Evolutionary conservation across 177 flowering plant species (phyloP).

Genomic region (Tripterygium wilfordii): DNA sequence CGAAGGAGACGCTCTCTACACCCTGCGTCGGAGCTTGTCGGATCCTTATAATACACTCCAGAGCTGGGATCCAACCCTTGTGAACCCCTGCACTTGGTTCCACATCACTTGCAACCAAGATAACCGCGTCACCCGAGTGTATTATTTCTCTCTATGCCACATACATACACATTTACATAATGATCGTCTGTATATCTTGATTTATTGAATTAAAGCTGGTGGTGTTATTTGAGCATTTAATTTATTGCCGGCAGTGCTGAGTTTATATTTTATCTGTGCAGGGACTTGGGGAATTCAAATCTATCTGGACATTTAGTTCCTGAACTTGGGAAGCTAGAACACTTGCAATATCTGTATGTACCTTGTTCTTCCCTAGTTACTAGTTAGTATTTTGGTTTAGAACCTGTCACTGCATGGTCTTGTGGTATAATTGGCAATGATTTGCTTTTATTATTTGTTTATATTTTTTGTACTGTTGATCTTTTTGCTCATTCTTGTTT

Average conservation of each 20-base stretch:
- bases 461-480: background rate
- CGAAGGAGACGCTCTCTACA: conserved; percentile 52
- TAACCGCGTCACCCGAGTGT: conserved; percentile 80
- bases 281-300: conserved; percentile 85
- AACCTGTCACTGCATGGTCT: background rate
- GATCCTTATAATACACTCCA: conserved; percentile 78
- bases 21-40: conserved; percentile 37
- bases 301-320: conserved; percentile 82
- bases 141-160: conserved; percentile 6
- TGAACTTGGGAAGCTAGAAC: conserved; percentile 84
- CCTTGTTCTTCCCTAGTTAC: conserved; percentile 7
- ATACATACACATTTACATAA: too few species aligned
- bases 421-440: background rate
- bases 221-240: background rate
- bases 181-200: too few species aligned
- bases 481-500: conserved; percentile 3
- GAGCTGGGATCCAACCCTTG: conserved; percentile 93
- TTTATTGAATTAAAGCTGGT: too few species aligned
- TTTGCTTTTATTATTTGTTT: too few species aligned
- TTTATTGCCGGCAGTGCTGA: background rate
- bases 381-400: background rate
- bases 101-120: conserved; percentile 84
- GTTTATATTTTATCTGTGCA: conserved; percentile 27
- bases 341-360: conserved; percentile 84
- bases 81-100: conserved; percentile 92